phyloP scores from a whole-genome alignment of 495 filamentous ascomycete species.

The Penicillium lagena region DNA sequence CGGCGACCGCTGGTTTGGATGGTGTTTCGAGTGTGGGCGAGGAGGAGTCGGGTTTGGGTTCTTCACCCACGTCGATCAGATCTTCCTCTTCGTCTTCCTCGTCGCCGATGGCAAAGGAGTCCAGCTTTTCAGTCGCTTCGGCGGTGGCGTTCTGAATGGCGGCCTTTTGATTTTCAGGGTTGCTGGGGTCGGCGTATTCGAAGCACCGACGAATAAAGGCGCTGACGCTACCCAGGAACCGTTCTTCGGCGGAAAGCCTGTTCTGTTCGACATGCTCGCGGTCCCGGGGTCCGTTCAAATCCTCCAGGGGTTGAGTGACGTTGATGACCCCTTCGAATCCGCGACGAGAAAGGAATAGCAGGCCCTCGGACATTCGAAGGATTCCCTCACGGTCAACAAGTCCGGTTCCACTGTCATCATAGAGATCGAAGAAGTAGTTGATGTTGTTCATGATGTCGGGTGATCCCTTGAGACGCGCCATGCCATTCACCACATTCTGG shows the following conservation, averaged over 20 bases:
- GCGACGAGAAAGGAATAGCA: slow-evolving; percentile 84
- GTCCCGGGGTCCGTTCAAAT: slow-evolving; percentile 18
- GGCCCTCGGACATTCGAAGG: slow-evolving; percentile 84
- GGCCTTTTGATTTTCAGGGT: slow-evolving; percentile 49
- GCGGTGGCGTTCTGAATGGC: slow-evolving; percentile 13
- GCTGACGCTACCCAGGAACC: slow-evolving; percentile 84
- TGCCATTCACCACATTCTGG: slow-evolving; percentile 83
- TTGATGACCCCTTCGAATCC: slow-evolving; percentile 71
- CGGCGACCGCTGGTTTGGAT: slow-evolving; percentile 1
- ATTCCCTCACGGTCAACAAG: slow-evolving; percentile 97
- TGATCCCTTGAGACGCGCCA: slow-evolving; percentile 85
- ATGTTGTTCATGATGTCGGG: slow-evolving; percentile 96
- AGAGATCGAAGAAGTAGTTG: slow-evolving; percentile 94
- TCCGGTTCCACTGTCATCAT: slow-evolving; percentile 88
- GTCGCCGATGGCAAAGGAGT: slow-evolving; percentile 73
- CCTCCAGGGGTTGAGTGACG: slow-evolving; percentile 37
- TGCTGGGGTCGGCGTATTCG: slow-evolving; percentile 95
- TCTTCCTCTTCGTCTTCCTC: slow-evolving; percentile 72
- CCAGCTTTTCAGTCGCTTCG: slow-evolving; percentile 39
- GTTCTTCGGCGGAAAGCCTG: slow-evolving; percentile 57
- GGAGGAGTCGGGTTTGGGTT: slow-evolving; percentile 19
- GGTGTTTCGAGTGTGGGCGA: slow-evolving; percentile 10
- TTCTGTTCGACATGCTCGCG: slow-evolving; percentile 21
- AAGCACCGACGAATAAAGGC: slow-evolving; percentile 95
- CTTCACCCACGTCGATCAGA: slow-evolving; percentile 52